Evolutionary conservation across 1,284 basidiomycete genomes (phyloP).

Genomic region (Schizophyllum amplum): DNA sequence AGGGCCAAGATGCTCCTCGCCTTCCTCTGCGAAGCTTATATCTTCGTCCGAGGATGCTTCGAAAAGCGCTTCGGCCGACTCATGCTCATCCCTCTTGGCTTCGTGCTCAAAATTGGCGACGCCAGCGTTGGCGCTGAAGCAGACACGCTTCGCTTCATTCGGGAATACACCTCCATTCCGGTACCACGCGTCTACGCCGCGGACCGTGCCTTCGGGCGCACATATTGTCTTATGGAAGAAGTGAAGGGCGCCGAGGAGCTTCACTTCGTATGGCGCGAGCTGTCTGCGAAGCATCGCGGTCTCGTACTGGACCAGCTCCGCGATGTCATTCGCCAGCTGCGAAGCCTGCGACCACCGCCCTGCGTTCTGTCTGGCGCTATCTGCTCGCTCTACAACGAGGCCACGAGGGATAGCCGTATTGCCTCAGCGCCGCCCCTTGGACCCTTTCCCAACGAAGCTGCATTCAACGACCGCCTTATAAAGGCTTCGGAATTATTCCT

Average conservation of each 20-base stretch:
- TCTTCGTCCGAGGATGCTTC: no score
- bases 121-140: constrained; percentile 6
- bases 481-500: neutral
- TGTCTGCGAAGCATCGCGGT: neutral
- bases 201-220: neutral
- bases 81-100: no score
- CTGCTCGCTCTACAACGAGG: constrained; percentile 4
- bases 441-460: constrained; percentile 5
- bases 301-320: neutral
- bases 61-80: no score
- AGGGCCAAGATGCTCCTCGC: no score
- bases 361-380: constrained; percentile 3
- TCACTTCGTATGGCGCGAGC: constrained; percentile 2
- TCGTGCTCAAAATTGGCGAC: neutral
- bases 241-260: constrained; percentile 5
- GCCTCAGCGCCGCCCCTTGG: constrained; percentile 2
- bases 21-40: no score
- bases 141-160: constrained; percentile 9
- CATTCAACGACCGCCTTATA: constrained; percentile 9
- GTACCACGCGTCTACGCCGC: constrained; percentile 9
- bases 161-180: constrained; percentile 9
- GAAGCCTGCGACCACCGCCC: neutral
- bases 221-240: constrained; percentile 7
- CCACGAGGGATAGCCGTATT: constrained; percentile 7
- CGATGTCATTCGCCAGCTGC: neutral